phyloP scores from a whole-genome alignment of 208 protist genomes.

The Crithidia bombi region DNA sequence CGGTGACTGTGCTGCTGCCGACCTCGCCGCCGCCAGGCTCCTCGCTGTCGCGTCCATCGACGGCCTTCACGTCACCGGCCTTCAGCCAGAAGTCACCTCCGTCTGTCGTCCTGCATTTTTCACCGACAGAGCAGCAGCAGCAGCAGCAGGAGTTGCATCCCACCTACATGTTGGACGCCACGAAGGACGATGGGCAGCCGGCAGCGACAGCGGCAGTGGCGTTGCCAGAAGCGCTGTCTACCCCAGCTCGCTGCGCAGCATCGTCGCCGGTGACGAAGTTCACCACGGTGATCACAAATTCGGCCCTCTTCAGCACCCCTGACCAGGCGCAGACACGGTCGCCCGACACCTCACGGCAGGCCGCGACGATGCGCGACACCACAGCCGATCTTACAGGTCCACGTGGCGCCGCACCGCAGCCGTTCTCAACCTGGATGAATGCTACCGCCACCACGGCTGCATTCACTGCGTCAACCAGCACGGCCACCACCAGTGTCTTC shows the following conservation, averaged over 20 bases:
- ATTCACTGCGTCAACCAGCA: background rate
- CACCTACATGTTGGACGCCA: background rate
- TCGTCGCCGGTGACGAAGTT: background rate
- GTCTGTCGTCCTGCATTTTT: background rate
- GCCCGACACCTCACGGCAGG: background rate
- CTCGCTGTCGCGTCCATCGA: conserved; percentile 4
- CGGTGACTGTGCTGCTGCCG: conserved; percentile 5
- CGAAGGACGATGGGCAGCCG: background rate
- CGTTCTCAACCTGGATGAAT: too few relatives aligned
- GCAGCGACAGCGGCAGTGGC: background rate
- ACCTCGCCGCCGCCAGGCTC: conserved; percentile 5
- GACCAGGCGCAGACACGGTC: background rate
- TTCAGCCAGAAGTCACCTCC: conserved; percentile 10
- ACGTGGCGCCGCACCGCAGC: too few relatives aligned
- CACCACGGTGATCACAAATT: background rate
- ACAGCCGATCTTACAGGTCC: too few relatives aligned
- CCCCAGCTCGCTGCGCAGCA: background rate
- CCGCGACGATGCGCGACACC: background rate
- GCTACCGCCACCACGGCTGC: too few relatives aligned
- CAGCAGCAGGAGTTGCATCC: background rate
- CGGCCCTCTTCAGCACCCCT: conserved; percentile 14
- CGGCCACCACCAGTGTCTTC: background rate
- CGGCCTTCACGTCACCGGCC: conserved; percentile 23
- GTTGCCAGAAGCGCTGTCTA: background rate
- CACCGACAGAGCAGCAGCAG: background rate